Percentiles rank a stretch among this genome's conserved stretches.
These are phyloP conservation scores for Fraxinus americana DNA, from an alignment of 257 asterid genomes.

Conservation along the genomic window DNA sequence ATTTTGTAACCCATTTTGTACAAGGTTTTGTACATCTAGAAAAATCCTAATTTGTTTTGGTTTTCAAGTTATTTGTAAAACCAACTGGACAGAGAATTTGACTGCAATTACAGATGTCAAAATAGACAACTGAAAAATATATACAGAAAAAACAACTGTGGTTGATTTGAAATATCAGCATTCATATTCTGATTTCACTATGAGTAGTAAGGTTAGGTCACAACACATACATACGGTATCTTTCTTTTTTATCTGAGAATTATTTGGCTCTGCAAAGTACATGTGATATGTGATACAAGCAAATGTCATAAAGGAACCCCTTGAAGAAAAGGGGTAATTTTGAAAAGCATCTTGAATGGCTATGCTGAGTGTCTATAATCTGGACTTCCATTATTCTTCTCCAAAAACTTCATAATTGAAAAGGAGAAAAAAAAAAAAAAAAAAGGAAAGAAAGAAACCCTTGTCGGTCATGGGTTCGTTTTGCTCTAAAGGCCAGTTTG, in stretches of 20 bases:
- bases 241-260: background rate
- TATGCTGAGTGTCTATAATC: background rate
- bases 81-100: background rate
- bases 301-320: background rate
- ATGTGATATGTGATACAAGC: conserved; percentile 5
- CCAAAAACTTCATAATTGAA: background rate
- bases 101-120: background rate
- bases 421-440: too few species aligned
- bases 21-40: too few species aligned
- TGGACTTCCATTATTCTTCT: conserved; percentile 1
- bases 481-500: too few species aligned
- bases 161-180: background rate
- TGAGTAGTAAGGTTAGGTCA: background rate
- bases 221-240: too few species aligned
- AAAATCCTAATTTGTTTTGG: too few species aligned
- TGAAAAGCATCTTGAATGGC: background rate
- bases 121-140: background rate
- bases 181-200: background rate
- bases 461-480: too few species aligned
- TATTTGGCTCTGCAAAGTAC: background rate
- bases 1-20: too few species aligned
- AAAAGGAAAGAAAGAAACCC: too few species aligned
- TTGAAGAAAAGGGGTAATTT: background rate
- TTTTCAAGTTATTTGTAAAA: too few species aligned
- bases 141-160: background rate